Conservation (phyloP, 1,284 basidiomycete genomes). For the Pseudozyma pruni region DNA sequence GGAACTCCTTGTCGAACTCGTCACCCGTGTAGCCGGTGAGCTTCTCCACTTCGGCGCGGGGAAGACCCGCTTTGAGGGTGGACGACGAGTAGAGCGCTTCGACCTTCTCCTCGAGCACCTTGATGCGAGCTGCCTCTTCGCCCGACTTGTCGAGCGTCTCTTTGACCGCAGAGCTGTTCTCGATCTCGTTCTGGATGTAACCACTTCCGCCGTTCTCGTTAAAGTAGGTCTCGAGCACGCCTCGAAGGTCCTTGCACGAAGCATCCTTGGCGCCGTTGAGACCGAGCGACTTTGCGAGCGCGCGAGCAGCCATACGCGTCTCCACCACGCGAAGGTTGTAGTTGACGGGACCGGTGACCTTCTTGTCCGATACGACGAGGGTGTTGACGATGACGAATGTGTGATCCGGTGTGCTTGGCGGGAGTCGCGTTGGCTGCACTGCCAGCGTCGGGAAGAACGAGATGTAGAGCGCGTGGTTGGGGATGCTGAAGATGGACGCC, state of each 20-base stretch:
- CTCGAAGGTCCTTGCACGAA: conserved; percentile 39
- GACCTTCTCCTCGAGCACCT: conserved; percentile 42
- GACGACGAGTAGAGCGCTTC: conserved; percentile 19
- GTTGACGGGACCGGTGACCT: conserved; percentile 64
- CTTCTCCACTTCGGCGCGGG: conserved; percentile 49
- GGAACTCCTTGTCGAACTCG: conserved; percentile 60
- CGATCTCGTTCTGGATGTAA: conserved; percentile 34
- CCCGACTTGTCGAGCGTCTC: conserved; percentile 43
- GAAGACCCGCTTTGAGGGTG: conserved; percentile 26
- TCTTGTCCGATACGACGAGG: conserved; percentile 64
- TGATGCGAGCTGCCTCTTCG: conserved; percentile 56
- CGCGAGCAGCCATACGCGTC: conserved; percentile 57
- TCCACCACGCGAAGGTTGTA: conserved; percentile 67
- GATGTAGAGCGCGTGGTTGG: conserved; percentile 60
- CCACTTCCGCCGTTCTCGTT: conserved; percentile 25
- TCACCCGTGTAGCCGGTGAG: conserved; percentile 46
- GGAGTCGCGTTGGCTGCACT: conserved; percentile 46
- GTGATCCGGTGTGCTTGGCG: conserved; percentile 37
- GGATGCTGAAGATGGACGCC: conserved; percentile 62
- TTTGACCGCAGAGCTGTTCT: conserved; percentile 28
- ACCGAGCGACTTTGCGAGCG: conserved; percentile 34
- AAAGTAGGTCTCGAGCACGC: conserved; percentile 58
- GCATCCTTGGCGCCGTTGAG: conserved; percentile 15
- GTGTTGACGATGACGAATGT: conserved; percentile 65
- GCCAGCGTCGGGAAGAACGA: conserved; percentile 58